These are phyloP conservation scores for Coemansia sp. DNA, from an alignment of 192 early-diverging fungal genomes.

Conservation along the genomic window DNA sequence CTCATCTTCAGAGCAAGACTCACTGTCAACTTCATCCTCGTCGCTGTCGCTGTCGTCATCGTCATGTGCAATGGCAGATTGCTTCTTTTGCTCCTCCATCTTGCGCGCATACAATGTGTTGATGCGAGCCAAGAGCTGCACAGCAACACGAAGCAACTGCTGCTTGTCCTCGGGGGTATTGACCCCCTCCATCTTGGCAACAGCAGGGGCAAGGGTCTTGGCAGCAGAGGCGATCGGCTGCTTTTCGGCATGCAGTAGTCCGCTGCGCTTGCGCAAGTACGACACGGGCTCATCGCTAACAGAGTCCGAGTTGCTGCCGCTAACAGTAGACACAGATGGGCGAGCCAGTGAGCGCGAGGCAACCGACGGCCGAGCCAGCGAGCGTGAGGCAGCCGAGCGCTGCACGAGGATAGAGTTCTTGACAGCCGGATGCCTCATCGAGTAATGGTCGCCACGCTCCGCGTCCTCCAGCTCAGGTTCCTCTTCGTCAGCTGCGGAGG, in stretches of 20 bases:
- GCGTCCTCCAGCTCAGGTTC: constrained; percentile 51
- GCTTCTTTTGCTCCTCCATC: constrained; percentile 24
- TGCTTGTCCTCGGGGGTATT: constrained; percentile 3
- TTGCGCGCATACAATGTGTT: constrained; percentile 49
- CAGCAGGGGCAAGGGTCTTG: background rate
- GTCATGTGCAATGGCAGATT: background rate
- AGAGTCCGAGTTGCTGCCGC: background rate
- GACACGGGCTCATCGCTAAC: constrained; percentile 47
- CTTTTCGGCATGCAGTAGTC: constrained; percentile 14
- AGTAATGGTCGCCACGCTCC: constrained; percentile 22
- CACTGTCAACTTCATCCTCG: background rate
- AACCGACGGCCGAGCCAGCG: constrained; percentile 3
- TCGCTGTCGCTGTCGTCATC: background rate
- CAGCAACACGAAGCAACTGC: constrained; percentile 32
- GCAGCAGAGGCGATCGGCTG: background rate
- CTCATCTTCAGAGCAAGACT: constrained; percentile 1
- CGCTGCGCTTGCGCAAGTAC: constrained; percentile 45
- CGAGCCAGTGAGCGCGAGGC: constrained; percentile 18
- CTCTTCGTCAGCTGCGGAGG: constrained; percentile 4
- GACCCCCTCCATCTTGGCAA: background rate
- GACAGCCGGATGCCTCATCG: constrained; percentile 23
- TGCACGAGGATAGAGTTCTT: constrained; percentile 42
- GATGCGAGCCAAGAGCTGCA: constrained; percentile 48
- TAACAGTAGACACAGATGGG: background rate
- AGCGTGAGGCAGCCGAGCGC: constrained; percentile 33